Conservation (phyloP, 2,329 filamentous ascomycete species). For the Trichoderma sp. region DNA sequence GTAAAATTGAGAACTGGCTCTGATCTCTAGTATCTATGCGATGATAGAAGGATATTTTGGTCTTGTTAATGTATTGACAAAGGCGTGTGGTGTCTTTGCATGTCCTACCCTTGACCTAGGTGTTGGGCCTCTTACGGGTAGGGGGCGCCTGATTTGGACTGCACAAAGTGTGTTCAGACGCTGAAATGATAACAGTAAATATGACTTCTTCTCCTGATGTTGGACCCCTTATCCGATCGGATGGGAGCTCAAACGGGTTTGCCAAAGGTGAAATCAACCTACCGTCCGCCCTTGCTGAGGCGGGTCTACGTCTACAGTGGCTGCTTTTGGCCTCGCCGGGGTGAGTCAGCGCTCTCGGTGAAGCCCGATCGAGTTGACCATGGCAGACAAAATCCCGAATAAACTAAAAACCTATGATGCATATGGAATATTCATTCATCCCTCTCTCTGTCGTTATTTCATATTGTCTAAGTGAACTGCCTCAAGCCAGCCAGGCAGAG, state of each 20-base stretch:
- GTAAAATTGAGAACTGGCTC: background rate
- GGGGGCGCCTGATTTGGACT: background rate
- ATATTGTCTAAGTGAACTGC: background rate
- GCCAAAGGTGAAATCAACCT: background rate
- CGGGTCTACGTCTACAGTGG: background rate
- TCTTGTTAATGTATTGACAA: background rate
- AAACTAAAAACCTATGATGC: background rate
- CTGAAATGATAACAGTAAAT: background rate
- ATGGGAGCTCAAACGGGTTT: background rate
- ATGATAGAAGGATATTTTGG: background rate
- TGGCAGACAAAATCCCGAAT: background rate
- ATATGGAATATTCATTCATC: background rate
- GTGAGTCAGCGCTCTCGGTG: conserved; percentile 4
- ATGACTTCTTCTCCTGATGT: background rate
- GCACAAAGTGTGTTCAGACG: background rate
- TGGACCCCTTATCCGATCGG: background rate
- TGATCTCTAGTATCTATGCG: background rate
- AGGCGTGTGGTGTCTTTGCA: background rate
- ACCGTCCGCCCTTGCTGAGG: background rate
- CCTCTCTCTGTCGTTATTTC: background rate
- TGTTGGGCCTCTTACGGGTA: background rate
- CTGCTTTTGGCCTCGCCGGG: background rate
- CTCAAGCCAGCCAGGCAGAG: background rate
- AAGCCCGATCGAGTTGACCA: background rate
- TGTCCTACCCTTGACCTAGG: background rate